Base-by-base conservation (phyloP, 208 protist genomes). In the Lotmaria passim region DNA sequence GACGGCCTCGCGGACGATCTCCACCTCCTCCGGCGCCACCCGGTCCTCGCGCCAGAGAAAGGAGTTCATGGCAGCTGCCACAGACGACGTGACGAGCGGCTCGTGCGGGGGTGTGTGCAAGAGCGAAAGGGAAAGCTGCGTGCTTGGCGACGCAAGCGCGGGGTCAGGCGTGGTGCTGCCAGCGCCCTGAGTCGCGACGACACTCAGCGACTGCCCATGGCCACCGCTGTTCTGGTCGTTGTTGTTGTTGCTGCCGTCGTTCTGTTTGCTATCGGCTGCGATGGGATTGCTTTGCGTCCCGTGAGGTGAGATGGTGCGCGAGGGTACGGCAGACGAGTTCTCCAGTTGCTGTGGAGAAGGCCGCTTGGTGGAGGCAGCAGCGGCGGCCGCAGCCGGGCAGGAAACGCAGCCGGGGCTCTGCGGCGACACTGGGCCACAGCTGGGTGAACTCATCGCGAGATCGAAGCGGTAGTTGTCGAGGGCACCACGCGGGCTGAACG, bases 11-110 rank as follows among this genome's bases (percentile, higher is more conserved):
- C 86, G 75, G 48, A 92, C 56, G 8, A 44, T 38, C 30, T 75
- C 52, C 12, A 90, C n/a, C 64, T 95, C 90, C 33, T 81, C 79
- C 38, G 72, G 67, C n/a, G 67, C 52, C 21, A 78, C 52, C 0
- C 48, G 21, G 31, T 50, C 66, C 48, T 81, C 76, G 15, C 52
- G 63, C 24, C 56, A 73, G 28, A 78, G 53, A 38, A 78, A 79
- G 26, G 63, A 59, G 48, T 58, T 78, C 73, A 79, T 76, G 28
- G 69, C 73, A 21, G 55, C 69, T 12, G 65, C 75, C 24, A 86
- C 70, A 15, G 60, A 69, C 4, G 65, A 60, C 43, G 68, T 69
- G 53, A 50, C 52, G 34, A 67, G 3, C 39, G 23, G 33, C 21
- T 43, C 60, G 31, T 56, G 60, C 34, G 47, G 1, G 12, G 60